These are phyloP conservation scores for Pythium phragmitis DNA, from an alignment of 352 stramenopile genomes.

Conservation along the genomic window DNA sequence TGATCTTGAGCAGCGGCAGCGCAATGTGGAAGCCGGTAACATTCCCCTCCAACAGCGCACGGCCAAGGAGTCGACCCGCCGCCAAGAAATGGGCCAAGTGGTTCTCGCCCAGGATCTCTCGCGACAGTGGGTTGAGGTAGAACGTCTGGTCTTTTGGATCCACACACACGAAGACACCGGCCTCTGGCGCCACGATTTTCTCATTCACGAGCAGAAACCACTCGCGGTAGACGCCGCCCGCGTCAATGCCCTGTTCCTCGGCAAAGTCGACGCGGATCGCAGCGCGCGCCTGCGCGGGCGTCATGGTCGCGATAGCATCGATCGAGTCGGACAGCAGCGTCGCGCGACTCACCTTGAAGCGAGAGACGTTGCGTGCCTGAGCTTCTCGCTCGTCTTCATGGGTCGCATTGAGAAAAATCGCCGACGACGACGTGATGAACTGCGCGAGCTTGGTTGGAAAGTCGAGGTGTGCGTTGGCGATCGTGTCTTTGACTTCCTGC, in stretches of 20 bases:
- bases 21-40: constrained; percentile 94
- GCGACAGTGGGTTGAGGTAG: constrained; percentile 67
- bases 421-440: constrained; percentile 24
- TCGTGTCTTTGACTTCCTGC: constrained; percentile 21
- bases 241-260: constrained; percentile 79
- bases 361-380: constrained; percentile 14
- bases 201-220: constrained; percentile 87
- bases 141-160: constrained; percentile 54
- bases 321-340: constrained; percentile 69
- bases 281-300: constrained; percentile 52
- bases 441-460: constrained; percentile 30
- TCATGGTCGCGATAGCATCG: constrained; percentile 53
- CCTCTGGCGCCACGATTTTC: constrained; percentile 40
- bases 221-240: constrained; percentile 83
- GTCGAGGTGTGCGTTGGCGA: constrained; percentile 18
- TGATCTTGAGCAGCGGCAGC: constrained; percentile 96
- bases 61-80: constrained; percentile 51
- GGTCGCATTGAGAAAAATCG: constrained; percentile 17
- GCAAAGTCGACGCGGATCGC: constrained; percentile 80
- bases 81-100: constrained; percentile 72
- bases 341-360: constrained; percentile 24
- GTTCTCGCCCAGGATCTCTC: constrained; percentile 52
- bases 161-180: constrained; percentile 56
- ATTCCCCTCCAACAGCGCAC: constrained; percentile 87
- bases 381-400: constrained; percentile 5